A percentile compares a stretch with the other conserved stretches of the same genome.
These are phyloP conservation scores for Botrytis galanthina DNA, from an alignment of 2,329 filamentous ascomycete genomes.

Conservation along the genomic window DNA sequence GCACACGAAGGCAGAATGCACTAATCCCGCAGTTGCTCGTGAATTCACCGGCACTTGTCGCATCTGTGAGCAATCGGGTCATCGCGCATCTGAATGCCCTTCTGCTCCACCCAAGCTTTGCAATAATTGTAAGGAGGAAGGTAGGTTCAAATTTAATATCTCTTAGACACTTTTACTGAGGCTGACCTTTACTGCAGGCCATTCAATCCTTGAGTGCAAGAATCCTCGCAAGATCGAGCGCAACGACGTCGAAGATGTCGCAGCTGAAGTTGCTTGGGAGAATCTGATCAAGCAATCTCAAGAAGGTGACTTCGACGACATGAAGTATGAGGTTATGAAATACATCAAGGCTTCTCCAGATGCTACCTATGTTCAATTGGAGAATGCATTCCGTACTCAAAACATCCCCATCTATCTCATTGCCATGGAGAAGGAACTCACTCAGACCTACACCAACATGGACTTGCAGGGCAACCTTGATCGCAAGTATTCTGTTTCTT, in stretches of 20 bases:
- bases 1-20: conserved; percentile 62
- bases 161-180: neutral
- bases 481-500: conserved; percentile 62
- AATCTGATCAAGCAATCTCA: conserved; percentile 52
- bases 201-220: conserved; percentile 55
- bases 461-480: conserved; percentile 67
- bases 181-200: conserved; percentile 44
- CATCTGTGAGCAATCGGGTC: conserved; percentile 52
- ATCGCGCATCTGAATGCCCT: conserved; percentile 62
- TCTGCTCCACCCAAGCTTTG: conserved; percentile 55
- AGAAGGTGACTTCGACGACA: conserved; percentile 59
- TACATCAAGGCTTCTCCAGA: conserved; percentile 61
- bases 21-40: conserved; percentile 50
- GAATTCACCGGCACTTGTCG: conserved; percentile 58
- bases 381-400: conserved; percentile 56
- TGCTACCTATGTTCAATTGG: conserved; percentile 58
- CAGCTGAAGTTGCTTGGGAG: conserved; percentile 57
- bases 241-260: conserved; percentile 47
- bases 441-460: conserved; percentile 64
- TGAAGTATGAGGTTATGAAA: conserved; percentile 57
- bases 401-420: conserved; percentile 59
- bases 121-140: conserved; percentile 60
- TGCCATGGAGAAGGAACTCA: conserved; percentile 56
- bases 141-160: conserved; percentile 41
- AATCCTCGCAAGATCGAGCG: conserved; percentile 59